These are phyloP conservation scores for Fusarium haematococcum DNA, from an alignment of 2,329 filamentous ascomycete genomes.

Conservation along the genomic window DNA sequence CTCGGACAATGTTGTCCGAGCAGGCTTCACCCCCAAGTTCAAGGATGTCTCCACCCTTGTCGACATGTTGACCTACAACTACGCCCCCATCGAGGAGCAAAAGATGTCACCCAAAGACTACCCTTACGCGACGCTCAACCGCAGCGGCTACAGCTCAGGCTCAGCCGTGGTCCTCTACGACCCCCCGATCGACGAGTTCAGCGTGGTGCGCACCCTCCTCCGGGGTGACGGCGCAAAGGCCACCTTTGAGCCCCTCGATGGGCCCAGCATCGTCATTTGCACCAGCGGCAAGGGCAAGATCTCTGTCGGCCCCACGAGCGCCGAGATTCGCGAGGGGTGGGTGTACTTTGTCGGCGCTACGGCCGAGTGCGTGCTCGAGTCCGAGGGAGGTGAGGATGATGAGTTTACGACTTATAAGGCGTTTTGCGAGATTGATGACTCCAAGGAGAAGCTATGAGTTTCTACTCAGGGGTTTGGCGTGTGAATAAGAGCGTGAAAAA, in stretches of 20 bases:
- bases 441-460: conserved; percentile 43
- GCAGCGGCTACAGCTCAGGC: conserved; percentile 81
- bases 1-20: conserved; percentile 98
- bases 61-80: conserved; percentile 93
- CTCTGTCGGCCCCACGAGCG: conserved; percentile 82
- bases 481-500: conserved; percentile 5
- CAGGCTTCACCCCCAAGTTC: conserved; percentile 98
- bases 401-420: conserved; percentile 92
- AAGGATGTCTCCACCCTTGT: conserved; percentile 94
- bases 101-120: conserved; percentile 91
- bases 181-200: conserved; percentile 96
- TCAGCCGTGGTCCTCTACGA: conserved; percentile 85
- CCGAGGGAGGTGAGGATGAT: conserved; percentile 68
- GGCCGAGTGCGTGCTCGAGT: conserved; percentile 85
- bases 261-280: conserved; percentile 93
- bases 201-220: conserved; percentile 84
- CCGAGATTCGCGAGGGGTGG: conserved; percentile 78
- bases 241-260: conserved; percentile 87
- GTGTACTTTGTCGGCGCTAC: conserved; percentile 90
- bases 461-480: not conserved
- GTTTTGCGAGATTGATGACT: conserved; percentile 83
- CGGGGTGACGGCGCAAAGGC: conserved; percentile 80
- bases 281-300: conserved; percentile 87
- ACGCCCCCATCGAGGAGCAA: conserved; percentile 93
- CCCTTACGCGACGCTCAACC: conserved; percentile 85